phyloP scores from a whole-genome alignment of 2,329 filamentous ascomycete genomes.

The Nigrospora oryzae region DNA sequence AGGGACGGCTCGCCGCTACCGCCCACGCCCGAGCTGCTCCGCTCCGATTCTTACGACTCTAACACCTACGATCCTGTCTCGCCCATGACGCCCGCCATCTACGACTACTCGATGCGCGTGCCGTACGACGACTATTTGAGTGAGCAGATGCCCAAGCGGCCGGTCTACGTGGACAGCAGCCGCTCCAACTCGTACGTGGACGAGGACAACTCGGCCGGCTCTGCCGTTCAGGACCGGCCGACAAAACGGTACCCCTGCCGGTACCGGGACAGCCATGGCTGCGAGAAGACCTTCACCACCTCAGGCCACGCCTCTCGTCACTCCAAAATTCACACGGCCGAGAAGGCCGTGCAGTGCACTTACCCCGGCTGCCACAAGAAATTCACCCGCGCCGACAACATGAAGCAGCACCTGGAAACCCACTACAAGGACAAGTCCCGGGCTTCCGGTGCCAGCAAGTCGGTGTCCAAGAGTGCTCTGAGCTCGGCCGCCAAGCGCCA shows the following conservation, averaged over 20 bases:
- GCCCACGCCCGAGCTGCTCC: constrained; percentile 47
- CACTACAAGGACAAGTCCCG: constrained; percentile 59
- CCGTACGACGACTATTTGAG: constrained; percentile 26
- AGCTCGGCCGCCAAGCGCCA: constrained; percentile 18
- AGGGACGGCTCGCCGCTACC: constrained; percentile 35
- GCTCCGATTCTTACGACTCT: constrained; percentile 55
- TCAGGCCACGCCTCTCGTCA: constrained; percentile 80
- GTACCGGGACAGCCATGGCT: constrained; percentile 61
- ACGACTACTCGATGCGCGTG: constrained; percentile 28
- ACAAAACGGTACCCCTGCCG: constrained; percentile 68
- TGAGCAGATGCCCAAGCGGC: constrained; percentile 27
- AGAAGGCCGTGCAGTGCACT: constrained; percentile 65
- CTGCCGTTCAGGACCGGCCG: constrained; percentile 33
- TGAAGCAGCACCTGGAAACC: constrained; percentile 77
- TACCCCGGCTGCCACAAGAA: constrained; percentile 68
- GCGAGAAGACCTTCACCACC: constrained; percentile 74
- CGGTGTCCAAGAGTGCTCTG: constrained; percentile 15
- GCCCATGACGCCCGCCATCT: constrained; percentile 45
- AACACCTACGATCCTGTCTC: constrained; percentile 45
- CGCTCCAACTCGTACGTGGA: constrained; percentile 43
- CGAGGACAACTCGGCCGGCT: constrained; percentile 31
- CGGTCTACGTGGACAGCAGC: constrained; percentile 32
- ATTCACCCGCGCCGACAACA: constrained; percentile 77
- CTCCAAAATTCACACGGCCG: constrained; percentile 75
- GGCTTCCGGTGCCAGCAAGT: constrained; percentile 26